Base-by-base conservation (phyloP, 2,329 filamentous ascomycete genomes). In the Colletotrichum agaves region DNA sequence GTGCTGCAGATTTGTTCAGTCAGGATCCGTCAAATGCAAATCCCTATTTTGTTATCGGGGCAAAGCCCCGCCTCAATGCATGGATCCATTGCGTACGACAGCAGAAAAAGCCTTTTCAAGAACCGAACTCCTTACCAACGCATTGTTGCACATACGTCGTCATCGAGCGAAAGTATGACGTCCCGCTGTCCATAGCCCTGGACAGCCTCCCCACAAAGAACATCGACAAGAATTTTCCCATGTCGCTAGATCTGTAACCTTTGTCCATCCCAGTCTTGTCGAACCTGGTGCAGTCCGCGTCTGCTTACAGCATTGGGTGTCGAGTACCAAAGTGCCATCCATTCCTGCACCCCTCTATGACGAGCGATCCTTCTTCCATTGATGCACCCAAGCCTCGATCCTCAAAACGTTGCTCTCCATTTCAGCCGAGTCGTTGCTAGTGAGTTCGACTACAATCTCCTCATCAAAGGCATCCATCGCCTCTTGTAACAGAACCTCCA, bases 401-500 rank as follows among this genome's bases (percentile, higher is more conserved):
- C 95, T 85, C 74, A 94, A 93, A 41, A 97, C 84, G 77, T 99
- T 99, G 70, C 83, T 87, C 74, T 99, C 95, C 78, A 99, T 91
- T 79, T 98, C 93, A 58, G 94, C 91, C 2, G 89, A 85, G 61
- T 87, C 87, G 76, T 97, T 91, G 79, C 95, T 98, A 75, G 84
- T 88, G 75, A 99, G 81, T 79, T 97, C 94, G 27, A 98, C 92
- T 41, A 99, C 91, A 72, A 97, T 93, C 76, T 96, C 89, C 78
- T 92, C 88, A 61, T 93, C 92, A 75, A 95, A 99, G 11, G 91
- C 88, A 71, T 97, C 94, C 68, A 90, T 85, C 35, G 96, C 96
- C 82, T 99, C 96, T 72, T 97, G 91, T 19, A 97, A 83, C 63
- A 99, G 82, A 27, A 98, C 93, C 76, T 97, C 92, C 90, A 99